phyloP scores from a whole-genome alignment of 352 stramenopile genomes.

The Pilasporangium apinafurcum region DNA sequence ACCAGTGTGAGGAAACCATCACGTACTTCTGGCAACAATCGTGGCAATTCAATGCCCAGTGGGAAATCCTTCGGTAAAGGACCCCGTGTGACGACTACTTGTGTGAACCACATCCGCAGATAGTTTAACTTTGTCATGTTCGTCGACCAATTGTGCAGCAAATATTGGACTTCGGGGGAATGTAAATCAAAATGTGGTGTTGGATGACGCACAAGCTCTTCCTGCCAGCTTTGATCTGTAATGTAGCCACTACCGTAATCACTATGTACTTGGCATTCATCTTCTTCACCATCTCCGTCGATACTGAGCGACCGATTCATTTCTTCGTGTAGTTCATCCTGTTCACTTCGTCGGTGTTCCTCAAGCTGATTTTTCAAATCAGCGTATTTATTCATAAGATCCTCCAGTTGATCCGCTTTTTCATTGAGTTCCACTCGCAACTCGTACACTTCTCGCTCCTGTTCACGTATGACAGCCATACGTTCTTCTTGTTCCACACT shows the following conservation, averaged over 20 bases:
- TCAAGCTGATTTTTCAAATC: conserved; percentile 17
- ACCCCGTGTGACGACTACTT: conserved; percentile 28
- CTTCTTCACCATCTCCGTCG: conserved; percentile 3
- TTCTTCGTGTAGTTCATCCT: not conserved
- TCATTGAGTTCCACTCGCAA: conserved; percentile 25
- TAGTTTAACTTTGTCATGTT: conserved; percentile 68
- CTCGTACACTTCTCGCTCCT: conserved; percentile 40
- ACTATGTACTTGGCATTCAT: conserved; percentile 3
- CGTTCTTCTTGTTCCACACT: conserved; percentile 38
- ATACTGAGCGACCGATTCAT: not conserved
- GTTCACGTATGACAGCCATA: conserved; percentile 56
- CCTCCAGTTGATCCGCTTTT: conserved; percentile 10
- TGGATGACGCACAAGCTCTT: conserved; percentile 64
- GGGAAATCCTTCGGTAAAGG: conserved; percentile 45
- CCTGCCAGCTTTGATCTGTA: conserved; percentile 29
- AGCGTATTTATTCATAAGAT: conserved; percentile 22
- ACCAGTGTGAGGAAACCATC: conserved; percentile 73
- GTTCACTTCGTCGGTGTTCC: conserved; percentile 7
- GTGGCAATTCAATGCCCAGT: conserved; percentile 59
- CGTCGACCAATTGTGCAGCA: conserved; percentile 56
- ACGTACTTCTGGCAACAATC: conserved; percentile 57
- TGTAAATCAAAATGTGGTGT: conserved; percentile 70
- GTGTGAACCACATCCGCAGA: conserved; percentile 56
- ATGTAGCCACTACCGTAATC: conserved; percentile 10
- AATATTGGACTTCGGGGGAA: conserved; percentile 67